Base-by-base conservation (phyloP, 164 flowering plant species). In the Umbilicus rupestris region DNA sequence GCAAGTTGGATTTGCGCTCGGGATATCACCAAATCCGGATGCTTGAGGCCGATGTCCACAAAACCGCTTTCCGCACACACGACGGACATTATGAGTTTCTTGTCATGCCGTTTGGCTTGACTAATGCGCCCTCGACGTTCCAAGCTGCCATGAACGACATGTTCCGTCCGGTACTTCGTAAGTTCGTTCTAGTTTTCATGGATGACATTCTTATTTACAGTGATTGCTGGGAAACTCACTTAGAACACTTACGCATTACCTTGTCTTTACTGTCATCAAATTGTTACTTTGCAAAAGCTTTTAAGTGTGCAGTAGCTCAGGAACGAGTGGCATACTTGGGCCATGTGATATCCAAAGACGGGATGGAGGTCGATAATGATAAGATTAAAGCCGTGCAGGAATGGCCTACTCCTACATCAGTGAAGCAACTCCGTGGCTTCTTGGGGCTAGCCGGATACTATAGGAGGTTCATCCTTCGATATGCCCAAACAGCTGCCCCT, bases 121-220 rank as follows among this genome's bases (percentile, higher is more conserved):
- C 37, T 3, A 35, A 35, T 35, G 37, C 37, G 1, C 37, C 37
- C 7, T 35, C 37, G 0, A 35, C 37, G 37, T 35, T 35, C 37
- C 37, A 35, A 7, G 37, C 37, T 5, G 37, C 37, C 0, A 35
- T 35, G 37, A 35, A 35, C 14, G 26, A 35, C 7, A 3, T 35
- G 37, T 35, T 35, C 7, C 37, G 37, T 3, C 37, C 37, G 6
- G 7, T 35, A 7, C 37, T 35, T 5, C 37, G 37, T 3, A 5
- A 1, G 4, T 35, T 35, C 10, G 41, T 62, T 2, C 3, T 62
- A 3, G 64, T 62, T 0, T 62, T 63, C 39, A 41, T 65, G 7
- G 67, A 65, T 0, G 67, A 65, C 41, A 65, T 65, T 4, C 45
- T 65, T 50, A n/a, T 65, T 8, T 65, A 65, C 17, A 42, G 52